A percentile compares a stretch with the other conserved stretches of the same genome.
Conservation (phyloP, 768 basidiomycete species). For the Wakefieldia striispora region DNA sequence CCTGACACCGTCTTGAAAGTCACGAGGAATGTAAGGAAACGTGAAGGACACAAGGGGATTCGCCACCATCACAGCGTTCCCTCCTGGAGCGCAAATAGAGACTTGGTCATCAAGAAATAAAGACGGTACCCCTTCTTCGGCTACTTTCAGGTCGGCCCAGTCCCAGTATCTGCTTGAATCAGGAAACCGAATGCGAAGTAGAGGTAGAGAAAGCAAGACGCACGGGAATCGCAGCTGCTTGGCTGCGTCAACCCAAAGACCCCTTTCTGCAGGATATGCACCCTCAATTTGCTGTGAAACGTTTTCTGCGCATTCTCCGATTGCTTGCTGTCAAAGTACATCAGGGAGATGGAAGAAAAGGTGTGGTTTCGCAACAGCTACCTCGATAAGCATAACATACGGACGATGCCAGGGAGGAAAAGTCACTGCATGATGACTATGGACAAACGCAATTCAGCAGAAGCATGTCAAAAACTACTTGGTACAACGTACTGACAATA, state of each 20-base stretch:
- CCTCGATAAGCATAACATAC: constrained; percentile 26
- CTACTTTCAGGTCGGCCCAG: constrained; percentile 25
- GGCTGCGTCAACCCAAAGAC: constrained; percentile 19
- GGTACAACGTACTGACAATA: constrained; percentile 26
- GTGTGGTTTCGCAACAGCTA: neutral
- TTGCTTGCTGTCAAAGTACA: constrained; percentile 20
- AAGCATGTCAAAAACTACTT: too few relatives aligned
- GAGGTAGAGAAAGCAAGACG: neutral
- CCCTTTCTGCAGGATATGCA: constrained; percentile 14
- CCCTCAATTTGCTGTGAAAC: constrained; percentile 27
- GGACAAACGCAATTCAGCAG: neutral
- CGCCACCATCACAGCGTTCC: constrained; percentile 5
- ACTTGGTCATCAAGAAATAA: constrained; percentile 17
- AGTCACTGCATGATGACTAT: constrained; percentile 20
- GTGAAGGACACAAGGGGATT: constrained; percentile 22
- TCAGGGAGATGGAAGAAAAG: neutral
- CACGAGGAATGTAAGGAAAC: constrained; percentile 6
- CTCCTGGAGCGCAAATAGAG: constrained; percentile 2
- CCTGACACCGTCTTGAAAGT: neutral
- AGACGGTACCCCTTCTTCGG: constrained; percentile 18
- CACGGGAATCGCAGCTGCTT: constrained; percentile 29
- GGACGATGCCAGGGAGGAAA: constrained; percentile 29
- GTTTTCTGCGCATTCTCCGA: constrained; percentile 23
- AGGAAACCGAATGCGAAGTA: neutral
- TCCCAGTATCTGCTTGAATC: constrained; percentile 25